Evolutionary conservation across 495 filamentous ascomycete genomes (phyloP).

Genomic region (Elaphomyces granulatus): DNA sequence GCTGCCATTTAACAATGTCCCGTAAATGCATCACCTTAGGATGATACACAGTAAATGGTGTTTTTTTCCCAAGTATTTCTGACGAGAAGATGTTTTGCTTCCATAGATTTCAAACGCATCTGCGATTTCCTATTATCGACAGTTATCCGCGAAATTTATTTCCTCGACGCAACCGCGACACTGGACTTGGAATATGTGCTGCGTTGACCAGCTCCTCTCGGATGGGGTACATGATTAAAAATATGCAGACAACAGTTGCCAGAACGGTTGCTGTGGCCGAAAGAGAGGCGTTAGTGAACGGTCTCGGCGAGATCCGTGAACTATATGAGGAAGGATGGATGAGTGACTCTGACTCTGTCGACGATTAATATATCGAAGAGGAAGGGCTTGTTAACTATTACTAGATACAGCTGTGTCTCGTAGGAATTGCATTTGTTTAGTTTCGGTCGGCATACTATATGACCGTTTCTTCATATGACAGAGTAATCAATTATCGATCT

Average conservation of each 20-base stretch:
- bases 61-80: too few relatives aligned
- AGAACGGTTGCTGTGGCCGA: slow-evolving; percentile 55
- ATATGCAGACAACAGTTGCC: slow-evolving; percentile 44
- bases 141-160: slow-evolving; percentile 64
- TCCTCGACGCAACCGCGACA: slow-evolving; percentile 19
- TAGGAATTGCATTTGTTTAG: too few relatives aligned
- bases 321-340: slow-evolving; percentile 84
- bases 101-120: slow-evolving; percentile 38
- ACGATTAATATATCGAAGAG: slow-evolving; percentile 47
- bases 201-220: slow-evolving; percentile 61
- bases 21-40: too few relatives aligned
- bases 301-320: slow-evolving; percentile 73
- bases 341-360: slow-evolving; percentile 68
- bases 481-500: too few relatives aligned
- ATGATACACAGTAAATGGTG: too few relatives aligned
- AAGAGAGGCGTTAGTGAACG: slow-evolving; percentile 65
- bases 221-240: slow-evolving; percentile 52
- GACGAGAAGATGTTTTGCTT: too few relatives aligned
- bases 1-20: too few relatives aligned
- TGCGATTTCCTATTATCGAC: slow-evolving; percentile 64
- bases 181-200: slow-evolving; percentile 42
- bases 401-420: too few relatives aligned
- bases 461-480: too few relatives aligned
- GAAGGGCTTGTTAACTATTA: too few relatives aligned
- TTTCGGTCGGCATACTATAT: too few relatives aligned